Percentiles rank a stretch among this genome's conserved stretches.
These are phyloP conservation scores for Dicorynia guianensis DNA, from an alignment of 306 rosid genomes.

Conservation along the genomic window DNA sequence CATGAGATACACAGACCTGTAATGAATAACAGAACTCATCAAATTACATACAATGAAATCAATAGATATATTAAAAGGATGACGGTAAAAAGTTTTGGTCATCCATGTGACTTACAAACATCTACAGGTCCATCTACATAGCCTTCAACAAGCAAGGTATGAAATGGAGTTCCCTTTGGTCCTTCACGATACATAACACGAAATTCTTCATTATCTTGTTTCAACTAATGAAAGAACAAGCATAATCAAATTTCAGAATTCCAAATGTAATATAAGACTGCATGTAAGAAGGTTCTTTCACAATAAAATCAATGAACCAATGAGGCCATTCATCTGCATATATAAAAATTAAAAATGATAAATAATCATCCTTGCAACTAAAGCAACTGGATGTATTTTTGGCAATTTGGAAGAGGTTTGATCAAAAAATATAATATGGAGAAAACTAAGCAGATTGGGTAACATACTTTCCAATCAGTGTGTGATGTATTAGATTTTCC, in stretches of 20 bases:
- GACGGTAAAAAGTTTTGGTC: conserved; percentile 14
- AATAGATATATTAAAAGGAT: conserved; percentile 1
- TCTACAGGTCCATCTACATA: conserved; percentile 78
- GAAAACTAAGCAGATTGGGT: conserved; percentile 34
- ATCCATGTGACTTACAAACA: conserved; percentile 65
- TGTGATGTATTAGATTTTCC: conserved; percentile 45
- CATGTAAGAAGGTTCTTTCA: neutral
- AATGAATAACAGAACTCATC: conserved; percentile 30
- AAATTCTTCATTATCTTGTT: conserved; percentile 77
- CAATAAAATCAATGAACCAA: conserved; percentile 19
- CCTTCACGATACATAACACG: conserved; percentile 91
- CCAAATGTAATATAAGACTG: conserved; percentile 14
- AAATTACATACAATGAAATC: neutral
- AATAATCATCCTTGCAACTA: neutral
- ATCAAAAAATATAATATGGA: conserved; percentile 30
- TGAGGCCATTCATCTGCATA: conserved; percentile 17
- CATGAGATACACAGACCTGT: conserved; percentile 84
- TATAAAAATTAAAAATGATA: neutral
- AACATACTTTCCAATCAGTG: conserved; percentile 84
- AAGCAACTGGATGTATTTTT: conserved; percentile 12
- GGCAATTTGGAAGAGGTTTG: neutral
- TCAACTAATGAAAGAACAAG: conserved; percentile 62
- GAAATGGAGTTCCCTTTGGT: conserved; percentile 74
- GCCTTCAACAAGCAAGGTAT: conserved; percentile 83
- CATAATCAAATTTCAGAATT: conserved; percentile 21